A percentile compares a stretch with the other conserved stretches of the same genome.
Conservation (phyloP, 2,329 filamentous ascomycete genomes). For the Venturia carpophila region DNA sequence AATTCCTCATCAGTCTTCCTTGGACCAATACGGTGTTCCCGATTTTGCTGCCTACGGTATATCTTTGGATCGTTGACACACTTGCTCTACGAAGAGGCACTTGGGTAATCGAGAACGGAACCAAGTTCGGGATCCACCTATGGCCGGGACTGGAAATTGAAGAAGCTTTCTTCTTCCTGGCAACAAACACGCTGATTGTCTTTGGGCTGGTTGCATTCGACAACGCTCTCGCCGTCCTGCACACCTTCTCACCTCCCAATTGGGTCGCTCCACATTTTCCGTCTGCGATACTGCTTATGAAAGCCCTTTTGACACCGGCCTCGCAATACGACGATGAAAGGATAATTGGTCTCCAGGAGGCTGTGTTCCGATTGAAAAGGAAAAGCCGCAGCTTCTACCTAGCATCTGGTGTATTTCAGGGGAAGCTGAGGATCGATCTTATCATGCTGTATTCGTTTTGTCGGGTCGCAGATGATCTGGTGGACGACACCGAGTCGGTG, state of each 20-base stretch:
- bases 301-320: constrained; percentile 44
- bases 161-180: constrained; percentile 65
- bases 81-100: constrained; percentile 59
- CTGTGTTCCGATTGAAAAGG: constrained; percentile 47
- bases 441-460: constrained; percentile 67
- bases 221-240: constrained; percentile 57
- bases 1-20: constrained; percentile 56
- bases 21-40: constrained; percentile 50
- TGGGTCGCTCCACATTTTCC: constrained; percentile 42
- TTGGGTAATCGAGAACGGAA: constrained; percentile 61
- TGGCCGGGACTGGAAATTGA: constrained; percentile 63
- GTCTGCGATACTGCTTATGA: constrained; percentile 43
- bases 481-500: constrained; percentile 53
- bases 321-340: constrained; percentile 50
- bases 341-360: constrained; percentile 51
- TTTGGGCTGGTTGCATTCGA: constrained; percentile 63
- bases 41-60: constrained; percentile 56
- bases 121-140: constrained; percentile 56
- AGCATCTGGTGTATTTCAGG: constrained; percentile 61
- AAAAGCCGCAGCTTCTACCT: constrained; percentile 71
- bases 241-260: constrained; percentile 55
- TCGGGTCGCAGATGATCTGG: constrained; percentile 63
- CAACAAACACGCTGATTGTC: constrained; percentile 62
- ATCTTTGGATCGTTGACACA: constrained; percentile 66
- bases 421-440: constrained; percentile 59